A percentile compares a stretch with the other conserved stretches of the same genome.
These are phyloP conservation scores for Thermothielavioides terrestris DNA, from an alignment of 495 filamentous ascomycete species.

Conservation along the genomic window DNA sequence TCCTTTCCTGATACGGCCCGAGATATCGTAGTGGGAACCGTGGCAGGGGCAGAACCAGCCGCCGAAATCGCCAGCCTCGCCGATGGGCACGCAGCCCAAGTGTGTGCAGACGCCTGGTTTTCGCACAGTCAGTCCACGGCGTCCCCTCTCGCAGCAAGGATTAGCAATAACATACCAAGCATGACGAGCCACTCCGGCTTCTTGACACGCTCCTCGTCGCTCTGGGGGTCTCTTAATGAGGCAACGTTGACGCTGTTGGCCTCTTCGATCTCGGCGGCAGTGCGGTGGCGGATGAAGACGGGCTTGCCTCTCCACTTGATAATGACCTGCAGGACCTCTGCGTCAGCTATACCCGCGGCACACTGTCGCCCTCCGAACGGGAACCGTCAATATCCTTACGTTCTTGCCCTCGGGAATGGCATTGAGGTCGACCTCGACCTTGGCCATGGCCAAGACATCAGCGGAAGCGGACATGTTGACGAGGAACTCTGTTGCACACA, in stretches of 20 bases:
- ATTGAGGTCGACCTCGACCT: slow-evolving; percentile 92
- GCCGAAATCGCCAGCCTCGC: slow-evolving; percentile 94
- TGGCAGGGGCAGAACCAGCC: slow-evolving; percentile 99
- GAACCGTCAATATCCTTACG: slow-evolving; percentile 44
- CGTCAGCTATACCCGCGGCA: background rate
- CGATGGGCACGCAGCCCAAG: slow-evolving; percentile 96
- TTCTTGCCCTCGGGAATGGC: slow-evolving; percentile 99
- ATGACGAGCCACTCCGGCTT: slow-evolving; percentile 99
- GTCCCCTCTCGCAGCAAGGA: background rate
- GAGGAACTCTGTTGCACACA: slow-evolving; percentile 68
- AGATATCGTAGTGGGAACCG: slow-evolving; percentile 99
- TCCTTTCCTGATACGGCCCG: slow-evolving; percentile 89
- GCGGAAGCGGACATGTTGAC: slow-evolving; percentile 99
- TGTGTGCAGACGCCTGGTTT: slow-evolving; percentile 89
- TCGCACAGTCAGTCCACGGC: too few species aligned
- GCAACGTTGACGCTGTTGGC: slow-evolving; percentile 70
- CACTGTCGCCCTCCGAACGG: background rate
- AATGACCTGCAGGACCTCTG: slow-evolving; percentile 59
- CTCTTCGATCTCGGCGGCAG: slow-evolving; percentile 73
- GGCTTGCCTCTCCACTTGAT: slow-evolving; percentile 99
- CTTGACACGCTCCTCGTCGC: slow-evolving; percentile 88
- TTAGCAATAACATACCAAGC: slow-evolving; percentile 60
- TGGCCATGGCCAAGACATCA: slow-evolving; percentile 97
- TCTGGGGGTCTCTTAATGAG: slow-evolving; percentile 78
- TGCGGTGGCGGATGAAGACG: slow-evolving; percentile 99